Base-by-base conservation (phyloP, 164 flowering plant genomes). In the Brasenia schreberi region DNA sequence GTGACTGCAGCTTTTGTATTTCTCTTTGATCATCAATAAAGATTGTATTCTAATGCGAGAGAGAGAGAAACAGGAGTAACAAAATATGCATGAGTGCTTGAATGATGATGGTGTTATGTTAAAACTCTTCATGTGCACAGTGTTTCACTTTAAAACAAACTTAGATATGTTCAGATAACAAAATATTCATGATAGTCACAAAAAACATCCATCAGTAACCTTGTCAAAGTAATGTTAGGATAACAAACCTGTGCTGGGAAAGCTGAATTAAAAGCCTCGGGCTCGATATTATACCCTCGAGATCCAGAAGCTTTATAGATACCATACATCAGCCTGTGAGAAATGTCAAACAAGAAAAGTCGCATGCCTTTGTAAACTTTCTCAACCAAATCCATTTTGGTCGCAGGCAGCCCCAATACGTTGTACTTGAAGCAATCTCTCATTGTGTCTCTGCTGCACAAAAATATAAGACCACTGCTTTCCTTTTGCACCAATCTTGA, bases 391-490 rank as follows among this genome's bases (percentile, higher is more conserved):
- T 85, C 81, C 72, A 71, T 84, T 77, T 82, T 85, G 72, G 67
- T 72, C 9, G 78, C 77, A 70, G 90, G 87, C 63, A 82, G 65
- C 59, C 90, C 87, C 4, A 85, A 69, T 72, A 85, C 78, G 65
- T 76, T 79, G 72, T 82, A 80, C 42, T 42, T 71, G 70, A 61
- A 84, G 73, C 87, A 85, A 72, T 85, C 87, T 59, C 73, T 58
- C 72, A 79, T 85, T n/a, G 90, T 85, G 76, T 75, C 69, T 17
- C 83, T 73, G 68, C 68, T 84, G 78, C 90, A 84, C 85, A 84
- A 79, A 69, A 84, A 85, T 65, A 85, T 80, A 84, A 83, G 76
- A 59, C 89, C 89, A 76, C 67, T 71, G 66, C 76, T 64, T 63
- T 76, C 76, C 9, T 19, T 74, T 73, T 69, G 73, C n/a, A 67